Base-by-base conservation (phyloP, 2,329 filamentous ascomycete species). In the Pseudocercospora eumusae region DNA sequence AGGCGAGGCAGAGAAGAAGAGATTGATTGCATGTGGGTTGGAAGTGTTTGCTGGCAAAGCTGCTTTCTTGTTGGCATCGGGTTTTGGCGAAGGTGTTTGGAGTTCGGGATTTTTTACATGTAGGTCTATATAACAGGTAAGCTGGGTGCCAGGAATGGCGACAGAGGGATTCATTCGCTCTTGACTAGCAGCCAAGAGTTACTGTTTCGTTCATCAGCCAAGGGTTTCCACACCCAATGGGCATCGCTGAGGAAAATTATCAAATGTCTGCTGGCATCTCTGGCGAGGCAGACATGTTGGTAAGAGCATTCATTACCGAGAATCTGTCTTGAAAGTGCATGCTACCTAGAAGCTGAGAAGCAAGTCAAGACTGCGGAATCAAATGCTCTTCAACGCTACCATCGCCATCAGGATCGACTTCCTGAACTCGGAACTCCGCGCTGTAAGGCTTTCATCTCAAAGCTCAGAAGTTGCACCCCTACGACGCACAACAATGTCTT, bases 381-480 rank as follows among this genome's bases (percentile, higher is more conserved):
- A 7, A 8, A 40, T n/a, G 36, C 36, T 40, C 36, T 40, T 18
- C 36, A n/a, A 1, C 36, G 36, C 36, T 40, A 7, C 33, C 5
- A 1, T 5, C 36, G 36, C 36, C 15, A 40, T 1, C 36, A 40
- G 8, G 6, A 7, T 40, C 36, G n/a, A 40, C 1, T n/a, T n/a
- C 3, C 36, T 7, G 3, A n/a, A 15, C 36, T 40, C 15, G 15
- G 15, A 2, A 4, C 15, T n/a, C 36, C 15, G 6, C 36, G n/a
- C 36, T 40, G 15, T 40, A 4, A 33, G 5, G 31, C 4, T 15
- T 4, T 15, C 31, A 15, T 33, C 31, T 28, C 28, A 31, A 9
- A 50, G 49, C 52, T 59, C 60, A 11, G 50, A 28, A 36, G 42
- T 59, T 18, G 56, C 52, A n/a, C 25, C 56, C 49, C 50, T 31